Evolutionary conservation across 805 yeast genomes (phyloP), one percentile per base, ranked within the genome.

Genomic region (Kockiozyma suomiensis): DNA sequence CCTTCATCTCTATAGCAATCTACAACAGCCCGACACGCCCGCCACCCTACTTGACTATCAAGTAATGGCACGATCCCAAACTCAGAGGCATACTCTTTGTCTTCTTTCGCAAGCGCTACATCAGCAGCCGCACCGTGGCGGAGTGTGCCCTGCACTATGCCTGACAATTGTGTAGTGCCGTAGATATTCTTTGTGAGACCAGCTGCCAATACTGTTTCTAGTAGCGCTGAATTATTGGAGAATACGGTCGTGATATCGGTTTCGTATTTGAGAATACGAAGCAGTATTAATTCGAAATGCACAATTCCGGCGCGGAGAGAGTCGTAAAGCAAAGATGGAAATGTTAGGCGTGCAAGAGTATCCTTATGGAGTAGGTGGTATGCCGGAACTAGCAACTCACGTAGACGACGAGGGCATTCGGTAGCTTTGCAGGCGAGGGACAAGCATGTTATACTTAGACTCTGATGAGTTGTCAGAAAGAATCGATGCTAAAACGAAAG

Each of bases 341-440:
- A 42, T 17, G 52, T 33, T 7, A 61, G 48, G 13, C 52, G 54
- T 0, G 48, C 45, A 15, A 12, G 40, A 4, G 46, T 2, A 13
- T 30, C 41, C 8, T 43, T 23, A 25, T 61, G 62, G 19, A 58
- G 47, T 12, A 61, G 32, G 23, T 54, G 62, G 37, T 58, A 54
- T 2, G 63, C 62, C 13, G 65, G 65, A 3, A 54, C 54, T 13
- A 61, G 51, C 17, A 61, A 56, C 26, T 61, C 65, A 23, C 65
- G 53, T 12, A 55, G 58, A 19, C 63, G 55, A 15, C 65, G 56
- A 13, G 52, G 56, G 15, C 54, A 54, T 54, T 61, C 65, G 7
- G 65, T 58, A 4, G 62, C 41, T 47, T 61, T 61, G 43, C 54
- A 42, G 4, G 65, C 59, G n/a, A 61, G 51, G 3, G 63, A 58